Base-by-base conservation (phyloP, 2,329 filamentous ascomycete genomes). In the Leptographium flavum region DNA sequence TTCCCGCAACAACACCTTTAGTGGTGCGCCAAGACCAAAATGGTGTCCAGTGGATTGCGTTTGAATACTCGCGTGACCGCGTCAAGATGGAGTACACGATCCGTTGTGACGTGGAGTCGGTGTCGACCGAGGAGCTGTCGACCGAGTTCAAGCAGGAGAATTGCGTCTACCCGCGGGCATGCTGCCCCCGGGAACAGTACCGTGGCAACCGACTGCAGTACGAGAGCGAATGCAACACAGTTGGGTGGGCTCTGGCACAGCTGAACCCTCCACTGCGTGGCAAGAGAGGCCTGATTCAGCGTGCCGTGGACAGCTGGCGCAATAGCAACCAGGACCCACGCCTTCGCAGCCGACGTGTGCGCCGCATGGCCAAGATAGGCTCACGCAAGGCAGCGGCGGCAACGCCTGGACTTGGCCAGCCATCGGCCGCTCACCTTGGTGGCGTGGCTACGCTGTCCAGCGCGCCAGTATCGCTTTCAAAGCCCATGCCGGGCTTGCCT, bases 21-120 rank as follows among this genome's bases (percentile, higher is more conserved):
- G 88, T 96, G 9, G 90, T 96, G 22, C 73, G 88, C 53, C 90
- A 96, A 63, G 92, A 96, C 56, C 83, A 86, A 58, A 96, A 94
- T 54, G 92, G 92, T 9, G 90, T 96, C 7, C 92, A 96, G 63
- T 96, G 92, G 92, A 96, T 96, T 57, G 87, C 87, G 0, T 98
- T 96, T 51, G 92, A 98, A 62, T 98, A 98, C 61, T 96, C 90
- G 11, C 79, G 90, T 49, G 90, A 98, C 59, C 76, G 90, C 39
- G 88, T 96, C 54, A 98, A 98, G 76, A 94, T 96, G 87, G 88
- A 96, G 64, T 98, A 98, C 66, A 95, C 88, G 1, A 98, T 98
- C 56, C 82, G 92, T 43, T 96, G 92, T 61, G 92, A 96, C 56
- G 92, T 96, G 19, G 92, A 96, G 66, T 95, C 88, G 1, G 87